Conservation (phyloP, 2,329 filamentous ascomycete species). For the Cladosporium sp. region DNA sequence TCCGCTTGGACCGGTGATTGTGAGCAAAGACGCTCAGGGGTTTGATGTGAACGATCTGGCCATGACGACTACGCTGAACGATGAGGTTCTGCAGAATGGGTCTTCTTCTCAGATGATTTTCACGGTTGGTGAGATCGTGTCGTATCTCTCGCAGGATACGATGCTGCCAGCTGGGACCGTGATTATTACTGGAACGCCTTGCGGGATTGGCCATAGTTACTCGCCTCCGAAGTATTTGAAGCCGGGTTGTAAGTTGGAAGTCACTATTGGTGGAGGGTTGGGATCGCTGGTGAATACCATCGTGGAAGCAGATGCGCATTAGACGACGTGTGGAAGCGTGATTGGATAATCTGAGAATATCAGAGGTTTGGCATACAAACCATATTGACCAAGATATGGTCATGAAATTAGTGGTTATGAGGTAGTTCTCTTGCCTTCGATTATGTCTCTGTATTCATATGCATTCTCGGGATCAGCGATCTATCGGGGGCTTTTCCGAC, state of each 20-base stretch:
- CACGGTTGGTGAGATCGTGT: constrained; percentile 42
- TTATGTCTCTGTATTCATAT: no score
- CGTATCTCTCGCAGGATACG: constrained; percentile 38
- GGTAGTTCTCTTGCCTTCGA: no score
- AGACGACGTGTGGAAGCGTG: not conserved
- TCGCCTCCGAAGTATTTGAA: constrained; percentile 41
- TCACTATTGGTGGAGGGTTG: constrained; percentile 35
- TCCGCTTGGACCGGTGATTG: constrained; percentile 40
- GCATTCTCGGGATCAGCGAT: no score
- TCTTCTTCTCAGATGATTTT: constrained; percentile 50
- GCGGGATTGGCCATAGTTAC: constrained; percentile 38
- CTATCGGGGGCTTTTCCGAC: no score
- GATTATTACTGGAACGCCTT: constrained; percentile 41
- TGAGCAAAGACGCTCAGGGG: constrained; percentile 4
- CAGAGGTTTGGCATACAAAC: no score
- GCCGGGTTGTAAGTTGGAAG: constrained; percentile 44
- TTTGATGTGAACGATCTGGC: constrained; percentile 1
- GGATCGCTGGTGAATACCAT: constrained; percentile 1
- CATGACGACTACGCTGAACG: constrained; percentile 38
- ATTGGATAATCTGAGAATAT: no score
- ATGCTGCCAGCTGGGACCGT: constrained; percentile 40
- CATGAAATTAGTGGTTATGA: no score
- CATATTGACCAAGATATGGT: no score
- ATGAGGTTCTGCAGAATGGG: constrained; percentile 46
- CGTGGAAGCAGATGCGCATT: no score